Conservation (phyloP, 768 basidiomycete genomes). For the Lactarius tabidus region DNA sequence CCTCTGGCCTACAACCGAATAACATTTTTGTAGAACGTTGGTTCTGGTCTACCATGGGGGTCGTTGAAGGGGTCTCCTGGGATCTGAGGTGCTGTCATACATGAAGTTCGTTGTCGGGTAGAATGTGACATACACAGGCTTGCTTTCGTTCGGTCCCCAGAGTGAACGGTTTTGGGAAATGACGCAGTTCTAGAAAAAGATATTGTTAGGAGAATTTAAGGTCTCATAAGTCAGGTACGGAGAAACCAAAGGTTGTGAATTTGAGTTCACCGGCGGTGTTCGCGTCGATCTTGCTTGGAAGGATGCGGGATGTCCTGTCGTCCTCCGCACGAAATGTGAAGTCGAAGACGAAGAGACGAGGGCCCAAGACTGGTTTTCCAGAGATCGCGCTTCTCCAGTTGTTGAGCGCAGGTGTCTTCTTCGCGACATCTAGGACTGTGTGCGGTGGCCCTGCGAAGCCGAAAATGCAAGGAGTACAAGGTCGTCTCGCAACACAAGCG, state of each 20-base stretch:
- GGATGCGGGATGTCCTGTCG: neutral
- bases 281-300: neutral
- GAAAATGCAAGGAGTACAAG: slow-evolving; percentile 3
- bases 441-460: slow-evolving; percentile 3
- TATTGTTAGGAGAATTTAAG: no score
- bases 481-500: slow-evolving; percentile 2
- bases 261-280: neutral
- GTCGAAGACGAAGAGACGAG: slow-evolving; percentile 6
- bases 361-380: no score
- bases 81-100: no score
- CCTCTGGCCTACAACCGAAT: no score
- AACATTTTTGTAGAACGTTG: no score
- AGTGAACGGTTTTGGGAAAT: neutral
- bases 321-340: neutral
- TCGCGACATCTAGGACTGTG: neutral
- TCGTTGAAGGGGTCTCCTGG: no score
- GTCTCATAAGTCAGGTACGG: no score
- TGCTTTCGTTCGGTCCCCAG: neutral
- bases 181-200: no score
- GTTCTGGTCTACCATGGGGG: no score
- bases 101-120: slow-evolving; percentile 2
- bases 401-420: no score
- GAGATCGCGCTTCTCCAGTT: no score
- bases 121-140: neutral
- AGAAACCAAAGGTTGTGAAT: no score